These are phyloP conservation scores for Phytopythium delawarense DNA, from an alignment of 352 stramenopile species.

Conservation along the genomic window DNA sequence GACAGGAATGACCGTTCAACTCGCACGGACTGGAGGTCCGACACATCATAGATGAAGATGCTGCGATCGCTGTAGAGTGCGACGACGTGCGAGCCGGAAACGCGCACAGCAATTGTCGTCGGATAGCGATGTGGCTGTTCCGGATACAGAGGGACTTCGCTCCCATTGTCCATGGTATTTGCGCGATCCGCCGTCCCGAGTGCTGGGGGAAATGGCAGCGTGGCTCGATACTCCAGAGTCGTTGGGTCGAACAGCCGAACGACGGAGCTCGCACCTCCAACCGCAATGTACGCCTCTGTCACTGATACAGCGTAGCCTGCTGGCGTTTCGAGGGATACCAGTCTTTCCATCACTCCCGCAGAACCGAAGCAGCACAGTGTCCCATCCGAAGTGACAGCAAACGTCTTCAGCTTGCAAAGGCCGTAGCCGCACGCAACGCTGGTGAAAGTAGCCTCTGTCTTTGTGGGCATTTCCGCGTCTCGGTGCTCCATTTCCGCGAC, in stretches of 20 bases:
- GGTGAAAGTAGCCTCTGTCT: constrained; percentile 63
- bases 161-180: constrained; percentile 2
- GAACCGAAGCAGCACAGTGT: constrained; percentile 77
- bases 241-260: constrained; percentile 70
- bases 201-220: constrained; percentile 71
- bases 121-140: constrained; percentile 53
- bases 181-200: constrained; percentile 43
- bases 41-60: constrained; percentile 75
- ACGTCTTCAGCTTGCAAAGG: constrained; percentile 56
- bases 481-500: constrained; percentile 59
- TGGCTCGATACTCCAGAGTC: constrained; percentile 68
- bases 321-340: constrained; percentile 65
- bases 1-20: constrained; percentile 78
- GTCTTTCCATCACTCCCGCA: constrained; percentile 65
- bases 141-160: constrained; percentile 32
- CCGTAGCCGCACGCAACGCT: constrained; percentile 63
- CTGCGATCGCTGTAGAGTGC: constrained; percentile 77
- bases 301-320: constrained; percentile 67
- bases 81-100: constrained; percentile 59
- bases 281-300: constrained; percentile 67
- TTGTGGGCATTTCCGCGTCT: constrained; percentile 52
- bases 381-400: constrained; percentile 63
- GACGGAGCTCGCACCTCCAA: constrained; percentile 57
- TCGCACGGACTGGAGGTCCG: constrained; percentile 38
- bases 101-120: constrained; percentile 45